Evolutionary conservation across 345 rosid genomes (phyloP), one percentile per base, ranked within the genome.

Genomic region (Draba incana): DNA sequence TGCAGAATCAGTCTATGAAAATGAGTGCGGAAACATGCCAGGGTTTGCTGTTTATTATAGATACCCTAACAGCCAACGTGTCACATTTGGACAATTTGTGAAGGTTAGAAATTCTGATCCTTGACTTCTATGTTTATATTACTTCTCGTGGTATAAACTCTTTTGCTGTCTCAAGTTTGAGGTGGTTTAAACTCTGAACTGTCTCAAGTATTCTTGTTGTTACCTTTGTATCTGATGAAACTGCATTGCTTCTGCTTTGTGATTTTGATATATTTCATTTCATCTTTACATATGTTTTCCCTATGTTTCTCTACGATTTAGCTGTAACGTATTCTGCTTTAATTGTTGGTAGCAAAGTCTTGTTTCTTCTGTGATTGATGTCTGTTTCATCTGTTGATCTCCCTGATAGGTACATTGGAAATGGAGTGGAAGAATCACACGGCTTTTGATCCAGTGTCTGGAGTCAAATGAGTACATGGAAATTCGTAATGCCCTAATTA

Each of bases 31-130:
- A 69, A 95, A 95, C 78, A 95, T 85, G 99, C 99, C 99, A 42
- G 99, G 99, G 63, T 95, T 95, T 78, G 99, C 99, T 78, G 98
- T 95, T 46, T 92, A 92, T 72, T 95, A 95, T 75, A 81, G 98
- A 79, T 92, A 79, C 68, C 99, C 99, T 20, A 84, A 95, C 78
- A 89, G 99, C 77, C 94, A 89, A 81, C 96, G 99, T 10, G 99
- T 95, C 71, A 89, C 96, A 35, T 95, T 89, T 77, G 98, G 96
- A 60, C 99, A 95, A 77, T 95, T 95, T 81, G 89, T 92, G 56
- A 95, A 92, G 98, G 99, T 95, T 47, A 82, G 81, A 68, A 79
- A 65, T 62, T 62, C 43, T 27, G 27, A 45, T 49, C 37, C 68
- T 24, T 46, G 37, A n/a, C 24, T 38, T 64, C 45, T 58, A 12